Conservation (phyloP, 495 filamentous ascomycete genomes). For the Copromyces sp. region DNA sequence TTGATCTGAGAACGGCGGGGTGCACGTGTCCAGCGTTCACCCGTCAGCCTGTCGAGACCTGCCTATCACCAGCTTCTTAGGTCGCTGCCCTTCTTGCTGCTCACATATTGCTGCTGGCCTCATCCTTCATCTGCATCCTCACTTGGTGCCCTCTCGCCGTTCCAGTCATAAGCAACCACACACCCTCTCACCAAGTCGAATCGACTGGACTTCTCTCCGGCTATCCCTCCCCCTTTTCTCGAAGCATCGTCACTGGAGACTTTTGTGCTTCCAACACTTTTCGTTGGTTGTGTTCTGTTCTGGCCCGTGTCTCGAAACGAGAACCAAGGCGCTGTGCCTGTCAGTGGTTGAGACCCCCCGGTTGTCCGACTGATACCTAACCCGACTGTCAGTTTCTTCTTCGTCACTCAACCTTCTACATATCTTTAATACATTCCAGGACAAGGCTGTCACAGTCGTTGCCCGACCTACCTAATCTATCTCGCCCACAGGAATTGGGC, state of each 20-base stretch:
- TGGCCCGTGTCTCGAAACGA: neutral
- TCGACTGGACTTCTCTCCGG: neutral
- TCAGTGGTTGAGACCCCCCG: neutral
- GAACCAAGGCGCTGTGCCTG: neutral
- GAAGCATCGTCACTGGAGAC: neutral
- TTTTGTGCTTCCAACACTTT: neutral
- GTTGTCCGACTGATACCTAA: neutral
- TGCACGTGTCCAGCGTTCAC: neutral
- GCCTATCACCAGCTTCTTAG: neutral
- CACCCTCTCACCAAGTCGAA: neutral
- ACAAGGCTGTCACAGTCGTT: neutral
- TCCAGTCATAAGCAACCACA: neutral
- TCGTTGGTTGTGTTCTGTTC: neutral
- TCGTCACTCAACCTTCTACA: neutral
- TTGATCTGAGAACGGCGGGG: neutral
- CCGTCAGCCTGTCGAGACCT: neutral
- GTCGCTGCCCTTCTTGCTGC: neutral
- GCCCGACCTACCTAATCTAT: neutral
- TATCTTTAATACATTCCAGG: neutral
- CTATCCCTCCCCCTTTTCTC: neutral
- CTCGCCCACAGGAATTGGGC: neutral
- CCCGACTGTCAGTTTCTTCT: neutral
- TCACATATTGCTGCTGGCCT: neutral
- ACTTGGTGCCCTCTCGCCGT: neutral
- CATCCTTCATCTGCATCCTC: neutral